Percentiles rank a stretch among this genome's conserved stretches.
Conservation (phyloP, 2,329 filamentous ascomycete species). For the Cephalotrichum gorgonifer region DNA sequence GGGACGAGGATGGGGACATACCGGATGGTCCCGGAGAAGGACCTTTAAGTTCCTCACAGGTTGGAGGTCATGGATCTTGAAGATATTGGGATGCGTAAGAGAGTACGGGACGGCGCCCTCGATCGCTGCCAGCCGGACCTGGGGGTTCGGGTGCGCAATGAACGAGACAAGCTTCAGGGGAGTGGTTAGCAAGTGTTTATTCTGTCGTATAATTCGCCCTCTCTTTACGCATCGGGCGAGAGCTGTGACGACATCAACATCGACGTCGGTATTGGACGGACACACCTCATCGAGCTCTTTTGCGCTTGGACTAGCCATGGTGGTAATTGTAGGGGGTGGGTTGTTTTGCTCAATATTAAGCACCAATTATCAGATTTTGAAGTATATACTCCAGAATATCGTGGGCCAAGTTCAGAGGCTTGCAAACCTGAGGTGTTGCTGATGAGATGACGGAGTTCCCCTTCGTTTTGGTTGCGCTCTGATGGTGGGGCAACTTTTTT, state of each 20-base stretch:
- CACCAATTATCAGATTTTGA: neutral
- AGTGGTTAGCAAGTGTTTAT: slow-evolving; percentile 3
- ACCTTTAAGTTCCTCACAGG: slow-evolving; percentile 84
- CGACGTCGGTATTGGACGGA: neutral
- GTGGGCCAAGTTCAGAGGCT: neutral
- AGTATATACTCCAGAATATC: neutral
- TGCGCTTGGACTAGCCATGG: too few relatives aligned
- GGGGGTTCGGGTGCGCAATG: slow-evolving; percentile 81
- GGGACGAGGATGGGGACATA: slow-evolving; percentile 30
- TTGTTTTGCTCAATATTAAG: neutral
- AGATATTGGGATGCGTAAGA: slow-evolving; percentile 61
- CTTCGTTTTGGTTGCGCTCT: slow-evolving; percentile 1
- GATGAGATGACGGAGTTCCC: slow-evolving; percentile 5
- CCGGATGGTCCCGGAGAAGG: slow-evolving; percentile 71
- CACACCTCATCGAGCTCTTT: slow-evolving; percentile 67
- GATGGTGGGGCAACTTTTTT: slow-evolving; percentile 12
- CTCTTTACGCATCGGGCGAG: too few relatives aligned
- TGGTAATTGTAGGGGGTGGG: neutral
- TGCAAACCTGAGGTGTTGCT: neutral
- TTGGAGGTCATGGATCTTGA: slow-evolving; percentile 69
- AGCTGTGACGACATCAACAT: too few relatives aligned
- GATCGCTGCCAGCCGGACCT: slow-evolving; percentile 75
- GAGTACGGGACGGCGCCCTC: slow-evolving; percentile 84
- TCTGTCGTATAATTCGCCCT: neutral
- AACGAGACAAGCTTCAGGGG: slow-evolving; percentile 71